A percentile compares a stretch with the other conserved stretches of the same genome.
These are phyloP conservation scores for Atkinsonella hypoxylon DNA, from an alignment of 2,329 filamentous ascomycete genomes.

Conservation along the genomic window DNA sequence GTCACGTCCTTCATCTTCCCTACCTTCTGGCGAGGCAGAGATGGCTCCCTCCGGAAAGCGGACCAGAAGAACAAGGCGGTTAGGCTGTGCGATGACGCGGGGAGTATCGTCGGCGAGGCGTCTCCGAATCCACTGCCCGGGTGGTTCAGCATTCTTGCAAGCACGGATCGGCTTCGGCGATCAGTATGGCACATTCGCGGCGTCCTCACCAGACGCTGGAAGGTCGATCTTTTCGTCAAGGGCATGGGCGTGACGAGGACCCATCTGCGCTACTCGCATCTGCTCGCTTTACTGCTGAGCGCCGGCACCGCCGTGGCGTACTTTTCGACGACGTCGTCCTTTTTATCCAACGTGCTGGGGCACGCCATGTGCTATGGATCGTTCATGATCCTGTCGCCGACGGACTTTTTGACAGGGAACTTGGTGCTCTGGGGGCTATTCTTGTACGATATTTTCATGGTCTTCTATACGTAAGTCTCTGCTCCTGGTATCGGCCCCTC, in stretches of 20 bases:
- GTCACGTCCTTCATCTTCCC: conserved; percentile 61
- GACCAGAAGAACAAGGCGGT: conserved; percentile 29
- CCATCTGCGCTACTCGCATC: conserved; percentile 42
- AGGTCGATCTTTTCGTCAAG: conserved; percentile 36
- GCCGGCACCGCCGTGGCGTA: conserved; percentile 47
- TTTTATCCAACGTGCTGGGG: conserved; percentile 74
- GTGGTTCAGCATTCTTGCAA: conserved; percentile 21
- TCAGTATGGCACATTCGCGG: conserved; percentile 37
- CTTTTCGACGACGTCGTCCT: conserved; percentile 46
- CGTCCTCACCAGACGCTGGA: conserved; percentile 40
- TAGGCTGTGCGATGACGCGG: conserved; percentile 22
- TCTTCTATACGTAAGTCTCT: conserved; percentile 65
- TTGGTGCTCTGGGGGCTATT: conserved; percentile 71
- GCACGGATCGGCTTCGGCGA: conserved; percentile 13
- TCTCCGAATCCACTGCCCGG: conserved; percentile 20
- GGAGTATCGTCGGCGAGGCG: conserved; percentile 16
- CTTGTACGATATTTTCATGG: conserved; percentile 90
- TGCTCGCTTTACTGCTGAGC: conserved; percentile 43
- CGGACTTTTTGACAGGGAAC: conserved; percentile 72
- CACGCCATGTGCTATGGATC: conserved; percentile 78
- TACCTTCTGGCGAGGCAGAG: conserved; percentile 44
- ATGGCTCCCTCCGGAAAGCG: conserved; percentile 32
- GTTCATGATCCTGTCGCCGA: conserved; percentile 76
- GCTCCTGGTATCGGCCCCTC: not conserved
- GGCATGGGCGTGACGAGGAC: conserved; percentile 35